Evolutionary conservation across 2,329 filamentous ascomycete genomes (phyloP).

Genomic region (Fusarium mangiferae): DNA sequence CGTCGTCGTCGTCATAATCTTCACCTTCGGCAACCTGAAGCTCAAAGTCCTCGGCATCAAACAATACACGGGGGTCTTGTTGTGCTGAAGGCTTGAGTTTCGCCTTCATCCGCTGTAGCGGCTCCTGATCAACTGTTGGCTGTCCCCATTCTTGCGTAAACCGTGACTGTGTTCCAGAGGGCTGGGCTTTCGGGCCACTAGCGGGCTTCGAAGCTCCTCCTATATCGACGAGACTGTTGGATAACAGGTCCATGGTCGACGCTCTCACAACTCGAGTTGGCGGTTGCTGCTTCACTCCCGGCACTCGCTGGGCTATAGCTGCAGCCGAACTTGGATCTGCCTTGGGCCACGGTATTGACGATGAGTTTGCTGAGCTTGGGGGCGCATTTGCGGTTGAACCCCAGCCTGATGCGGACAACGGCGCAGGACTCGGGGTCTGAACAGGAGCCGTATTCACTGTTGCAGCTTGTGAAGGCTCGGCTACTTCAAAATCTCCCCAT

Average conservation of each 20-base stretch:
- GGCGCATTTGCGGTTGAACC: slow-evolving; percentile 3
- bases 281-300: slow-evolving; percentile 15
- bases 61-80: slow-evolving; percentile 67
- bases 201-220: slow-evolving; percentile 18
- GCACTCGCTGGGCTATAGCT: slow-evolving; percentile 6
- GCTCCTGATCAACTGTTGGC: not conserved
- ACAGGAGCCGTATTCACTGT: slow-evolving; percentile 26
- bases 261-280: slow-evolving; percentile 53
- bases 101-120: slow-evolving; percentile 30
- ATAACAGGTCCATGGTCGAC: slow-evolving; percentile 63
- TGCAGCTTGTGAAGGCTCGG: slow-evolving; percentile 48
- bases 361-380: slow-evolving; percentile 16
- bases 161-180: slow-evolving; percentile 5
- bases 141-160: slow-evolving; percentile 23
- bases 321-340: slow-evolving; percentile 7
- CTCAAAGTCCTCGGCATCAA: slow-evolving; percentile 71
- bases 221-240: slow-evolving; percentile 61
- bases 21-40: slow-evolving; percentile 52
- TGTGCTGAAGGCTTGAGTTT: slow-evolving; percentile 39
- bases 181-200: slow-evolving; percentile 2
- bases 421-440: slow-evolving; percentile 1
- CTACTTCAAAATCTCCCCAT: slow-evolving; percentile 76
- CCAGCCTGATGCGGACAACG: slow-evolving; percentile 28
- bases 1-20: slow-evolving; percentile 59
- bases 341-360: slow-evolving; percentile 35